These are phyloP conservation scores for Mycena indigotica DNA, from an alignment of 768 basidiomycete genomes.

Conservation along the genomic window DNA sequence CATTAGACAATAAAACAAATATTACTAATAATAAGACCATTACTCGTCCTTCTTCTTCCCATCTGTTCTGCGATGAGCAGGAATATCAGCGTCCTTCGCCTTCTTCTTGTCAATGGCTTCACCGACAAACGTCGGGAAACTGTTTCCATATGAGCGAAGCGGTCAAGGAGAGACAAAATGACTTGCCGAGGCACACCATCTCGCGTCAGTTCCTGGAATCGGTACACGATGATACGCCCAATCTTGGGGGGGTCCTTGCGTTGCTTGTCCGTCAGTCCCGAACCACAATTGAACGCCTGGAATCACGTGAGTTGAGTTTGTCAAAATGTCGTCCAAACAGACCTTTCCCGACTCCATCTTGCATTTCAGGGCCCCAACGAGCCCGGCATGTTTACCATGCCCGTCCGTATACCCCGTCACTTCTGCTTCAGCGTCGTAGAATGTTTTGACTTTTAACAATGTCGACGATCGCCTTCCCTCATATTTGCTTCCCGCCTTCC, in stretches of 20 bases:
- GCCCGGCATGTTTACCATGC: slow-evolving; percentile 52
- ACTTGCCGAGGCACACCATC: slow-evolving; percentile 58
- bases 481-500: slow-evolving; percentile 51
- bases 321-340: no score
- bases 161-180: background rate
- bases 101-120: slow-evolving; percentile 53
- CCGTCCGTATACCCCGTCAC: slow-evolving; percentile 60
- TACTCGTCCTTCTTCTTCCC: slow-evolving; percentile 16
- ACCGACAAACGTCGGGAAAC: slow-evolving; percentile 58
- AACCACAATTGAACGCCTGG: slow-evolving; percentile 59
- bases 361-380: slow-evolving; percentile 53
- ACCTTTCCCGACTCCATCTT: slow-evolving; percentile 67
- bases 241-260: slow-evolving; percentile 56
- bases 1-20: background rate
- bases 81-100: slow-evolving; percentile 59
- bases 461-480: slow-evolving; percentile 51
- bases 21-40: background rate
- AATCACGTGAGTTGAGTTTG: no score
- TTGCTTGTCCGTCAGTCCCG: slow-evolving; percentile 55
- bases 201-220: slow-evolving; percentile 61
- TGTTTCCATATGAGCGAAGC: slow-evolving; percentile 21
- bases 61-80: slow-evolving; percentile 37
- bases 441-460: slow-evolving; percentile 62
- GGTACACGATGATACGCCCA: slow-evolving; percentile 57
- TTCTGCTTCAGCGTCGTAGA: slow-evolving; percentile 62